A percentile compares a stretch with the other conserved stretches of the same genome.
These are phyloP conservation scores for Linnemannia elongata DNA, from an alignment of 192 early-diverging fungal genomes.

Conservation along the genomic window DNA sequence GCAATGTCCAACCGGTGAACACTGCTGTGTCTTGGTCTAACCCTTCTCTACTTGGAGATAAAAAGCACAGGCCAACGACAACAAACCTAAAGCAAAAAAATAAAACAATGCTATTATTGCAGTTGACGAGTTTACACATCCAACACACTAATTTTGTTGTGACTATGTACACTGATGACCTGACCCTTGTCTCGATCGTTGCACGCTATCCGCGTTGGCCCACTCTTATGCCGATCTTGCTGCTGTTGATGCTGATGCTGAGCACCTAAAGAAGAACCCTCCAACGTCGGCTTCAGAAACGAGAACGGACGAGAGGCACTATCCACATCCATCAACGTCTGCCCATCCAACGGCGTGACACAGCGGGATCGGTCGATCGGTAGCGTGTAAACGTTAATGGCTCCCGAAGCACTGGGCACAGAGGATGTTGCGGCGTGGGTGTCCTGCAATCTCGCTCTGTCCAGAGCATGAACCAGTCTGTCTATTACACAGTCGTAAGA, in stretches of 20 bases:
- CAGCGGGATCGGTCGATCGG: constrained; percentile 4
- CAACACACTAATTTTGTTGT: not conserved
- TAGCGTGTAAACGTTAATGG: not conserved
- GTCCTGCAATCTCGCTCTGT: not conserved
- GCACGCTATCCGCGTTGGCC: not conserved
- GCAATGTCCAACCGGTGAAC: not conserved
- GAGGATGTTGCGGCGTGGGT: not conserved
- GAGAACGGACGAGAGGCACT: not conserved
- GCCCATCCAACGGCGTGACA: not conserved
- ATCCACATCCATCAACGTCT: not conserved
- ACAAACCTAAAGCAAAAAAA: not conserved
- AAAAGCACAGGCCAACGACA: not conserved
- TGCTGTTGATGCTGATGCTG: not conserved
- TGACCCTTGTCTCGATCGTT: not conserved
- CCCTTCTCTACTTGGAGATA: not conserved
- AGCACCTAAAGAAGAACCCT: not conserved
- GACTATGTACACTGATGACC: not conserved
- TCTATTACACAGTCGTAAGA: not conserved
- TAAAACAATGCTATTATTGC: not conserved
- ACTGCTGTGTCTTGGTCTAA: not conserved
- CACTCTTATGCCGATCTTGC: not conserved
- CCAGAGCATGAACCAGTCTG: not conserved
- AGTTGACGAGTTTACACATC: not conserved
- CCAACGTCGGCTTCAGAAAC: not conserved
- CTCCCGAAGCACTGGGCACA: not conserved